Percentiles rank a stretch among this genome's conserved stretches.
Conservation (phyloP, 2,329 filamentous ascomycete genomes). For the Sporothrix humicola region DNA sequence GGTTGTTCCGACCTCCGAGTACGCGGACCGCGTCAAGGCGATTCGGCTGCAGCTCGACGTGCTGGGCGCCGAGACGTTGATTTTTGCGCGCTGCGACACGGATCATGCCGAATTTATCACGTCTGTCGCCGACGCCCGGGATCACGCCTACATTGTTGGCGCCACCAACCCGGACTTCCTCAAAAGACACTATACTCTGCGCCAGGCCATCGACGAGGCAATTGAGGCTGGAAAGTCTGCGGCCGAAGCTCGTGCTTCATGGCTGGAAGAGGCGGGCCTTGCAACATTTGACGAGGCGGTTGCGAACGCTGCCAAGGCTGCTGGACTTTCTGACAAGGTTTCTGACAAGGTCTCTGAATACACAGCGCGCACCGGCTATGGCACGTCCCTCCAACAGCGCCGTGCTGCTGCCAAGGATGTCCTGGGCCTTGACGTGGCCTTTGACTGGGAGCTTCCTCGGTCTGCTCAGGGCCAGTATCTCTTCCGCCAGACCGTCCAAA, state of each 20-base stretch:
- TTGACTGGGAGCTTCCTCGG: conserved; percentile 37
- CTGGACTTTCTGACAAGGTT: background rate
- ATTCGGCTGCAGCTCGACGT: conserved; percentile 50
- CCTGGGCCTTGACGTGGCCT: conserved; percentile 32
- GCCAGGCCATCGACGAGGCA: conserved; percentile 41
- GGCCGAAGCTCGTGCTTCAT: conserved; percentile 38
- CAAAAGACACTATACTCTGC: background rate
- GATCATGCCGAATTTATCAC: conserved; percentile 50
- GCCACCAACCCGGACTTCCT: conserved; percentile 44
- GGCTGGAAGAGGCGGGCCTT: conserved; percentile 30
- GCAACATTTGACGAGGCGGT: conserved; percentile 39
- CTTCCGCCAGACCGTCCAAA: conserved; percentile 35
- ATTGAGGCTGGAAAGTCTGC: conserved; percentile 40
- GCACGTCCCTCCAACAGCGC: conserved; percentile 17
- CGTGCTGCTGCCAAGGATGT: conserved; percentile 4
- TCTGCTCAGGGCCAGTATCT: conserved; percentile 36
- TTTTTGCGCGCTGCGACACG: conserved; percentile 48
- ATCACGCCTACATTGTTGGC: conserved; percentile 49
- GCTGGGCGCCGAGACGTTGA: conserved; percentile 48
- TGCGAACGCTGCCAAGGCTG: background rate
- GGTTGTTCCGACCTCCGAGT: conserved; percentile 49
- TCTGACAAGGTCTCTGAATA: conserved; percentile 17
- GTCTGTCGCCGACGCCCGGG: conserved; percentile 46
- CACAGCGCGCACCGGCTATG: conserved; percentile 3
- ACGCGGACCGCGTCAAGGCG: conserved; percentile 46